These are phyloP conservation scores for Cunninghamia lanceolata DNA, from an alignment of 75 land plant species.

Conservation along the genomic window DNA sequence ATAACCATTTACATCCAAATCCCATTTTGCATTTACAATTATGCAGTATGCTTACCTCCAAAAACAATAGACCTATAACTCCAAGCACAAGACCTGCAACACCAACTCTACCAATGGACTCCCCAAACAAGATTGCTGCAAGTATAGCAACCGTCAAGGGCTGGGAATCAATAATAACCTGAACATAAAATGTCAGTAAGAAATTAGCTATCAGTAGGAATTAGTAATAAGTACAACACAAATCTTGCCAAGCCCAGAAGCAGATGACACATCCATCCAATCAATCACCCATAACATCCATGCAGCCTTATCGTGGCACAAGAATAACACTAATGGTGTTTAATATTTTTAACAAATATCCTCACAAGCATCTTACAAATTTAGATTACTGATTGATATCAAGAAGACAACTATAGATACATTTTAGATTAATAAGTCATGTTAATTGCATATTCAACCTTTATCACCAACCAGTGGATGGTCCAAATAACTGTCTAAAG, in stretches of 20 bases:
- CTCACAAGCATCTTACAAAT: neutral
- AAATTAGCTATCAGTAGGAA: neutral
- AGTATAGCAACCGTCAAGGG: slow-evolving; percentile 91
- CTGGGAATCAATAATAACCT: slow-evolving; percentile 99
- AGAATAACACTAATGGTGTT: neutral
- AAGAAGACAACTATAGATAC: neutral
- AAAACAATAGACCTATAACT: slow-evolving; percentile 78
- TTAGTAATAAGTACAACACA: neutral
- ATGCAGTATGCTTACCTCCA: slow-evolving; percentile 59
- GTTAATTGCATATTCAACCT: neutral
- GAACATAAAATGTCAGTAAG: slow-evolving; percentile 2
- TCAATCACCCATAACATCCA: neutral
- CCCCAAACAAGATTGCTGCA: slow-evolving; percentile 83
- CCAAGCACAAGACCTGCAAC: slow-evolving; percentile 80
- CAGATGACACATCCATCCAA: neutral
- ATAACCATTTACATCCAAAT: neutral
- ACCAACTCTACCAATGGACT: slow-evolving; percentile 74
- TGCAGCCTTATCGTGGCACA: neutral
- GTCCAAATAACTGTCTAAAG: neutral
- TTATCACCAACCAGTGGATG: neutral
- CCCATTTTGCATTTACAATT: neutral
- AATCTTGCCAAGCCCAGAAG: neutral
- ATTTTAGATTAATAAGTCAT: neutral
- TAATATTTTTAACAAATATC: neutral
- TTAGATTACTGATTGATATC: neutral